phyloP scores from a whole-genome alignment of 192 early-diverging fungal genomes.

The Linnemannia elongata region DNA sequence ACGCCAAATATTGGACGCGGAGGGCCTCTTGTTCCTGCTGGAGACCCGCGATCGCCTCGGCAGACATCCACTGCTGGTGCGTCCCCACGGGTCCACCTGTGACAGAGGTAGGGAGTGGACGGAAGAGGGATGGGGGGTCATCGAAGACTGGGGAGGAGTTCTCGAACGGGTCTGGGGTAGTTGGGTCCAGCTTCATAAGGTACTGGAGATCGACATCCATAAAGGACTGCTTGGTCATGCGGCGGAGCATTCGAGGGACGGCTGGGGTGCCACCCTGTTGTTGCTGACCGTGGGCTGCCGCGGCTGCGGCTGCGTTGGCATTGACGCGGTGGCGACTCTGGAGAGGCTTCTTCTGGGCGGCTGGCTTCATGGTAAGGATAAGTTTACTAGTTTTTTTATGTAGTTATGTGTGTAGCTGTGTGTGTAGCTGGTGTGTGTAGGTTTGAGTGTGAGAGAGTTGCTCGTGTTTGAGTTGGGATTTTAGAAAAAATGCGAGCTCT shows the following conservation, averaged over 20 bases:
- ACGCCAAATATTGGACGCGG: conserved; percentile 47
- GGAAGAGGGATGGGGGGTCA: conserved; percentile 53
- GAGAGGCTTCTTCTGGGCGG: conserved; percentile 41
- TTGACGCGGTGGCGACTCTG: conserved; percentile 41
- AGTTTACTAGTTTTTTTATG: not conserved
- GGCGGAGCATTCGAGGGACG: conserved; percentile 48
- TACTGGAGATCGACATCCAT: conserved; percentile 55
- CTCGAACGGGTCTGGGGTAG: conserved; percentile 48
- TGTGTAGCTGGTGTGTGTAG: not conserved
- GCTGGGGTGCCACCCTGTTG: not conserved
- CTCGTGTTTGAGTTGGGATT: too few species aligned
- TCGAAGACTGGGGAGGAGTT: conserved; percentile 50
- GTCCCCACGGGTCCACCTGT: conserved; percentile 8
- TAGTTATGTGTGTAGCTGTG: not conserved
- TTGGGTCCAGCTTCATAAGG: conserved; percentile 44
- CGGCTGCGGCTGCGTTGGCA: not conserved
- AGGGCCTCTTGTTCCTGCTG: conserved; percentile 55
- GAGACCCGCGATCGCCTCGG: conserved; percentile 28
- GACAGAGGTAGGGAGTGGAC: conserved; percentile 29
- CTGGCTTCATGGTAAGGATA: not conserved
- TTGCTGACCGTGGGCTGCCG: conserved; percentile 6
- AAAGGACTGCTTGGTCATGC: conserved; percentile 54
- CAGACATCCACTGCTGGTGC: conserved; percentile 37
- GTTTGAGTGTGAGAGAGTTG: too few species aligned
- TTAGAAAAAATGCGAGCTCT: too few species aligned